Base-by-base conservation (phyloP, 2,329 filamentous ascomycete genomes). In the Tolypocladium pustulatum region DNA sequence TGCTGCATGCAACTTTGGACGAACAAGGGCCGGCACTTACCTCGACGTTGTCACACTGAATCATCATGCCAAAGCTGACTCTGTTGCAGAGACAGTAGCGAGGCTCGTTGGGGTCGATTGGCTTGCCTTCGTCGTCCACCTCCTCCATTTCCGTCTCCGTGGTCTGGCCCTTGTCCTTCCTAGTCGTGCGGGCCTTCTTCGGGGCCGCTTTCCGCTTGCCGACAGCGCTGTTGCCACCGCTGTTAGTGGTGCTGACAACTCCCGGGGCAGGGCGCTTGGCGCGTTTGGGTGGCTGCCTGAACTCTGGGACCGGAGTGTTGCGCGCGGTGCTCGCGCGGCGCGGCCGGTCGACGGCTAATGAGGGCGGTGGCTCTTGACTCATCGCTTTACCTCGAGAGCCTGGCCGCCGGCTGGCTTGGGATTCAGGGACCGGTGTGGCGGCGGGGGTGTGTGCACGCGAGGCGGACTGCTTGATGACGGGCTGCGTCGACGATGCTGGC, bases 21-120 rank as follows among this genome's bases (percentile, higher is more conserved):
- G 49, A 57, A 54, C 41, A 51, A 46, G 59, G 58, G 60, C 51
- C 60, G 62, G 58, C 57, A 75, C 84, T 82, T 75, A 89, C 87
- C 72, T 90, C 86, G 52, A 83, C 77, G 66, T 91, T 91, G 67
- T 93, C 89, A 72, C 90, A 94, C 61, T 84, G 83, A 69, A 94
- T 90, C 90, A 94, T 94, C 25, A 81, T 85, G 57, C 90, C 90
- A 68, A 87, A 92, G 69, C 88, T 91, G 57, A 94, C 88, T 59
- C 89, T 79, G 65, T 90, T 88, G 72, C 90, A 94, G 58, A 87
- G 72, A 68, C 90, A 94, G 71, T 94, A 94, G 62, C 83, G 78
- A 49, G 86, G 82, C 75, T 94, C 90, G 58, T 90, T 76, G 0
- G 88, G 86, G 67, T 91, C 88, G 66, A 92, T 88, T 32, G 82